Base-by-base conservation (phyloP, 805 yeast genomes). In the Hanseniaspora vineae region DNA sequence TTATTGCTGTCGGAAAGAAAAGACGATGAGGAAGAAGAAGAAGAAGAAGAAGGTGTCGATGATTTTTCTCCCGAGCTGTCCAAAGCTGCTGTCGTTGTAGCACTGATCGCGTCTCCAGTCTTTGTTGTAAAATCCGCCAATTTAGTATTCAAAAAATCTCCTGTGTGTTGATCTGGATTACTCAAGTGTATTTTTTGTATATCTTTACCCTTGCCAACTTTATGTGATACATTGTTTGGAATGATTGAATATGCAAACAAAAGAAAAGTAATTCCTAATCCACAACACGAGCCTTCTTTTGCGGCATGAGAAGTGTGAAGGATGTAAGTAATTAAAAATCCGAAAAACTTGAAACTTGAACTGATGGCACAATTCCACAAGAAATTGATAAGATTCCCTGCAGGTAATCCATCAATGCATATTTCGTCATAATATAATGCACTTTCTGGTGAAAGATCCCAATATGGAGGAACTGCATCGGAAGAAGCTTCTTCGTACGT, bases 231-330 rank as follows among this genome's bases (percentile, higher is more conserved):
- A 52, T 64, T 62, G 49, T 66, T 65, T 2, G 84, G 81, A 35
- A 76, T 65, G 66, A 77, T 70, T 32, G 72, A 67, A 52, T 72
- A 75, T 2, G 84, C 95, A 53, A 80, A 78, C 47, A 81, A 77
- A 46, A 90, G 69, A 52, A 92, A 75, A 0, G 96, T 87, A 51
- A 84, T 60, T 2, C 97, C 97, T 49, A 92, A 67, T 0, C 98
- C 98, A 17, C 90, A 84, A 51, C 95, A 71, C 1, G 97, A 82
- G 2, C 98, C 98, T 58, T 89, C 89, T 60, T 86, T 87, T 3
- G 97, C 95, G 5, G 97, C 97, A 61, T 92, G 98, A 2, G 97
- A 85, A 0, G 97, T 90, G 65, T 92, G 97, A 47, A 92, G 70
- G 42, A 90, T 68, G 60, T 89, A 92, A 8, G 97, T 89, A 48